Base-by-base conservation (phyloP, 345 rosid genomes). In the Lepidium aucheri region DNA sequence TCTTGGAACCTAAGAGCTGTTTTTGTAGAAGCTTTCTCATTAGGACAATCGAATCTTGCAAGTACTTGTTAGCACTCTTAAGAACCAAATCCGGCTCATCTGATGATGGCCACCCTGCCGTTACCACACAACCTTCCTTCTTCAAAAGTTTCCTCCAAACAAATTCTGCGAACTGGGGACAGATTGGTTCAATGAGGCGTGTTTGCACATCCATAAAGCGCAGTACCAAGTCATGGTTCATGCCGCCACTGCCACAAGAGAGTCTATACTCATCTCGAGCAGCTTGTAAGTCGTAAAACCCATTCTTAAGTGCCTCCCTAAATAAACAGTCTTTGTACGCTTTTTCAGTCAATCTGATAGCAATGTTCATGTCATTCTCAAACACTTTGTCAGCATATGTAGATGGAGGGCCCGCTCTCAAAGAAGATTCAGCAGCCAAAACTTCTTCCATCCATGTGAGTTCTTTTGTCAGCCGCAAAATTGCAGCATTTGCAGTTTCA, bases 361-460 rank as follows among this genome's bases (percentile, higher is more conserved):
- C 95, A 52, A 93, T 79, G 60, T 90, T 83, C n/a, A 93, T 81
- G 76, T 90, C 98, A 56, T 93, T 93, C 43, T 76, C 91, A 76
- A 93, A 90, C 62, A 86, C 98, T 28, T 69, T 75, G 71, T 94
- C 99, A 60, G 96, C 95, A 84, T 79, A 90, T 35, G 89, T 79
- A 60, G 89, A 81, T 34, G 88, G 81, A 13, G 77, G 84, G 18
- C 95, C 97, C 0, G 63, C 71, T 74, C 95, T 88, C 79, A 94
- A 75, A 52, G 90, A 82, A 2, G 86, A 80, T 74, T 84, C 90
- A 2, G 81, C 89, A 53, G 84, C 83, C 45, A 81, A 52, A 72
- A 82, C 84, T 71, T 94, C 92, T 74, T 90, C 90, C 87, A 94
- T 94, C 96, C 96, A 94, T 9, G 95, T 53, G 63, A 88, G 84